Percentiles rank a stretch among this genome's conserved stretches.
These are phyloP conservation scores for Boletus rubroflammeus DNA, from an alignment of 768 basidiomycete species.

Conservation along the genomic window DNA sequence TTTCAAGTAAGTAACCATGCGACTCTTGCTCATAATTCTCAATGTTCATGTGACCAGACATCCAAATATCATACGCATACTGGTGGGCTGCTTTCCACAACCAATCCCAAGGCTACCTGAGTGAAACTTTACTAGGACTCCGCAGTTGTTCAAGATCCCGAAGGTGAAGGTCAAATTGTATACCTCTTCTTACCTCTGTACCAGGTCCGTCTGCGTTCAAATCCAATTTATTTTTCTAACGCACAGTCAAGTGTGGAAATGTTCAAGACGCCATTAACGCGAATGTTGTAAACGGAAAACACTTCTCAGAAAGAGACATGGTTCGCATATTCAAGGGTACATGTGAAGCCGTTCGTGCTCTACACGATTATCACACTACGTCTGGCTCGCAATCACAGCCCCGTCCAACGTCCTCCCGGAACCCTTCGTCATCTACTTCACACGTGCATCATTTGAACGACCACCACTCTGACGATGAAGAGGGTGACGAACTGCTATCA, in stretches of 20 bases:
- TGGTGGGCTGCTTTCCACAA: conserved; percentile 43
- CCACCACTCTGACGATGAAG: conserved; percentile 47
- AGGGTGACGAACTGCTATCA: conserved; percentile 69
- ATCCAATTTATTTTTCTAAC: background rate
- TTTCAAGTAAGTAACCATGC: conserved; percentile 65
- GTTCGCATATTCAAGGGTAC: conserved; percentile 89
- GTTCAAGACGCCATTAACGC: conserved; percentile 92
- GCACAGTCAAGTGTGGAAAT: conserved; percentile 69
- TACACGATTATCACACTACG: conserved; percentile 82
- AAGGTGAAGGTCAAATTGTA: conserved; percentile 91
- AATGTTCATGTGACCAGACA: conserved; percentile 49
- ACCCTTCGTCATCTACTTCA: conserved; percentile 21
- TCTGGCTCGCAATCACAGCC: conserved; percentile 22
- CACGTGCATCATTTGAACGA: conserved; percentile 14
- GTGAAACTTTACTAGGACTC: conserved; percentile 59
- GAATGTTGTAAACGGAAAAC: conserved; percentile 76
- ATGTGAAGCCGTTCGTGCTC: conserved; percentile 88
- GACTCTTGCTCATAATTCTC: background rate
- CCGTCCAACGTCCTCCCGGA: conserved; percentile 17
- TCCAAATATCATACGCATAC: conserved; percentile 93
- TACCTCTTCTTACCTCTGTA: conserved; percentile 95
- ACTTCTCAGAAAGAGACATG: conserved; percentile 86
- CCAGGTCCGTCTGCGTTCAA: conserved; percentile 49
- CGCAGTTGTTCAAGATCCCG: conserved; percentile 89
- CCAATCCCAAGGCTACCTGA: background rate